These are phyloP conservation scores for Pelargonium fulgidum DNA, from an alignment of 441 rosid genomes.

Conservation along the genomic window DNA sequence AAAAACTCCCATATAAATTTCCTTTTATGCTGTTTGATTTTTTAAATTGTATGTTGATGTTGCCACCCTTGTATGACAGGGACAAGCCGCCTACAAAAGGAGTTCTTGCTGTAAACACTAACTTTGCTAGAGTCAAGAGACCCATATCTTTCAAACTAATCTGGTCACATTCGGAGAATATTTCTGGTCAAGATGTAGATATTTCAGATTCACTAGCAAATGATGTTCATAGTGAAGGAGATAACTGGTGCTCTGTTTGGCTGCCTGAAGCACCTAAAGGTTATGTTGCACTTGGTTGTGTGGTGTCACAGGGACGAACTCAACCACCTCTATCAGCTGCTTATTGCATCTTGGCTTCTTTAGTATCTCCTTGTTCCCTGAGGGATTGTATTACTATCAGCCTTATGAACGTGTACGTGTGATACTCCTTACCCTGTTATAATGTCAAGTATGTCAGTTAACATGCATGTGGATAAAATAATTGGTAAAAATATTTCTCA, in stretches of 20 bases:
- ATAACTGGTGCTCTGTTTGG: slow-evolving; percentile 64
- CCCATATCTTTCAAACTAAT: slow-evolving; percentile 71
- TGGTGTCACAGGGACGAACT: slow-evolving; percentile 62
- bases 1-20: slow-evolving; percentile 13
- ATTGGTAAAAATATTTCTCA: background rate
- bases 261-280: slow-evolving; percentile 90
- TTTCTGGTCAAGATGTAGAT: slow-evolving; percentile 30
- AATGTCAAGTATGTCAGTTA: background rate
- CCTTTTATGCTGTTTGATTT: slow-evolving; percentile 16
- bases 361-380: slow-evolving; percentile 77
- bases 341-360: slow-evolving; percentile 69
- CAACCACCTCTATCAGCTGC: slow-evolving; percentile 73
- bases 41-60: slow-evolving; percentile 13
- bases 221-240: slow-evolving; percentile 26
- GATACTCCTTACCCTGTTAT: slow-evolving; percentile 13
- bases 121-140: slow-evolving; percentile 70
- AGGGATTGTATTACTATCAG: slow-evolving; percentile 76
- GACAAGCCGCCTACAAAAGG: slow-evolving; percentile 97
- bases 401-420: slow-evolving; percentile 51
- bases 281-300: slow-evolving; percentile 83
- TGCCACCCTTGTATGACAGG: slow-evolving; percentile 44
- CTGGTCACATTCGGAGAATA: slow-evolving; percentile 52
- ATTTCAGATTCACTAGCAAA: slow-evolving; percentile 20
- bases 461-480: too few species aligned
- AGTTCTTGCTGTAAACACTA: slow-evolving; percentile 79